Conservation (phyloP, 371 early-diverging fungal species). For the Dentiscutata heterogama region DNA sequence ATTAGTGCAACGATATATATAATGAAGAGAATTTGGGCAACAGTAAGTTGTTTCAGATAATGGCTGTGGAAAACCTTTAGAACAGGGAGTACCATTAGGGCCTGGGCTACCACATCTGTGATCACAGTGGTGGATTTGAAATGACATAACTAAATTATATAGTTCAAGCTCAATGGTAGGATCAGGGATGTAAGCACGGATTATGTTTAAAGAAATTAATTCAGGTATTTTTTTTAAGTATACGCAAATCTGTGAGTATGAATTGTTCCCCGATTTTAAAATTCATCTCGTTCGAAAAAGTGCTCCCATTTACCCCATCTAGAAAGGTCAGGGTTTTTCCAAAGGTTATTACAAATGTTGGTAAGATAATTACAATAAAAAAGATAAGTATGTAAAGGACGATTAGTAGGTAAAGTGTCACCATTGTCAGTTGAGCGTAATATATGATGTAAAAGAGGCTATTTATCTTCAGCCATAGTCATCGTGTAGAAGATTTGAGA, state of each 20-base stretch:
- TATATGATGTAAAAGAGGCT: too few species aligned
- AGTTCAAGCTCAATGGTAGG: background rate
- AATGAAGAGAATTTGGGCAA: background rate
- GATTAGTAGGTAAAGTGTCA: too few species aligned
- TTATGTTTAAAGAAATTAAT: background rate
- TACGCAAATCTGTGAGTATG: background rate
- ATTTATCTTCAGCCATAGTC: background rate
- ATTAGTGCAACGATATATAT: slow-evolving; percentile 2
- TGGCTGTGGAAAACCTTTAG: slow-evolving; percentile 18
- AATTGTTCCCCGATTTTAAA: background rate
- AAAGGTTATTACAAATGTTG: background rate
- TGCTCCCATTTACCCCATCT: too few species aligned
- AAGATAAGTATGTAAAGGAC: background rate
- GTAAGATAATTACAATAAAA: too few species aligned
- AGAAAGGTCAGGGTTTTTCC: background rate
- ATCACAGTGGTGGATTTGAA: too few species aligned
- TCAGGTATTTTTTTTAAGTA: background rate
- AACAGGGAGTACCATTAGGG: background rate
- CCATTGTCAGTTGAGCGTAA: background rate
- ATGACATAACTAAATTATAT: background rate
- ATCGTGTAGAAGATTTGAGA: background rate
- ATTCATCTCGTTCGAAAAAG: slow-evolving; percentile 17
- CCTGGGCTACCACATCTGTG: background rate
- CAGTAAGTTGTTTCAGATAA: background rate
- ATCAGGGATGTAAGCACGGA: background rate